A percentile compares a stretch with the other conserved stretches of the same genome.
Evolutionary conservation across 805 yeast genomes (phyloP).

Genomic region (Cyberlindnera misumaiensis): DNA sequence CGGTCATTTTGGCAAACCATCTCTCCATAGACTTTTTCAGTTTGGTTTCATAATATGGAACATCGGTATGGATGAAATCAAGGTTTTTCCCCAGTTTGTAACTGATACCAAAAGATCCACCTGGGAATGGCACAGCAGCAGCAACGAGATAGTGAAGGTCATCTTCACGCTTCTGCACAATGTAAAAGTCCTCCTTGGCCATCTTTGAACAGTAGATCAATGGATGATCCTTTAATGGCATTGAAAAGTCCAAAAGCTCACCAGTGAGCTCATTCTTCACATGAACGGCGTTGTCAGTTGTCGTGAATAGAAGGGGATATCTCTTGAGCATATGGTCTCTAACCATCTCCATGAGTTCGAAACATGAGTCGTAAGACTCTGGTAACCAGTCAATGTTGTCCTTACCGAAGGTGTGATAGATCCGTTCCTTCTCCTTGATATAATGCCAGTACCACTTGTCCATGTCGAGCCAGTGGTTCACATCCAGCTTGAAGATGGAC

Average conservation of each 20-base stretch:
- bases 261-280: conserved; percentile 55
- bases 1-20: conserved; percentile 60
- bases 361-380: conserved; percentile 52
- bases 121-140: conserved; percentile 76
- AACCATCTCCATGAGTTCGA: conserved; percentile 59
- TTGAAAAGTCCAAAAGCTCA: conserved; percentile 53
- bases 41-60: conserved; percentile 63
- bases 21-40: conserved; percentile 65
- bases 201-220: conserved; percentile 54
- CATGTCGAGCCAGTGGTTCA: conserved; percentile 76
- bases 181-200: conserved; percentile 72
- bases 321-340: conserved; percentile 52
- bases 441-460: conserved; percentile 68
- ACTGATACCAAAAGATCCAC: conserved; percentile 63
- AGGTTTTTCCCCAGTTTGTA: conserved; percentile 54
- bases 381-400: conserved; percentile 63
- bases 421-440: conserved; percentile 53
- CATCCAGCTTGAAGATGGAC: conserved; percentile 65
- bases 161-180: conserved; percentile 49
- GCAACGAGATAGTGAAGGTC: conserved; percentile 60
- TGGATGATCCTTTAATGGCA: conserved; percentile 59
- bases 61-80: conserved; percentile 60
- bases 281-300: conserved; percentile 40
- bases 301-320: conserved; percentile 57
- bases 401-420: conserved; percentile 50